Conservation (phyloP, 257 asterid genomes). For the Gentiana macrophylla region DNA sequence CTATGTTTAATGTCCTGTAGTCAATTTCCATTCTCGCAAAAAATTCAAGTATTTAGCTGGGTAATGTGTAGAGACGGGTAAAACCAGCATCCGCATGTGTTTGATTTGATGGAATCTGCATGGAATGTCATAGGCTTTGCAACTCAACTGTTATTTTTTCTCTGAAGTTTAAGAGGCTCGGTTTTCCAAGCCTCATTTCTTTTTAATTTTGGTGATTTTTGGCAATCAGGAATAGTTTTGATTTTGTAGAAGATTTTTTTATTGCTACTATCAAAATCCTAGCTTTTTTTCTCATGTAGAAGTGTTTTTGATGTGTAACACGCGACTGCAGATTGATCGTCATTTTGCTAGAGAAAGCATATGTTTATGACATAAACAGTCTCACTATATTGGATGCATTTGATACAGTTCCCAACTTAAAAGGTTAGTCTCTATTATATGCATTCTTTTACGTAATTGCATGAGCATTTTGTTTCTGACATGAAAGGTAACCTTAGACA, state of each 20-base stretch:
- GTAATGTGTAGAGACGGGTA: too few relatives aligned
- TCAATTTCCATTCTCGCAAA: too few relatives aligned
- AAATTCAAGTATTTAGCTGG: too few relatives aligned
- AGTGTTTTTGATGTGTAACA: not conserved
- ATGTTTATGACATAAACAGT: conserved; percentile 63
- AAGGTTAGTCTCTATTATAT: conserved; percentile 40
- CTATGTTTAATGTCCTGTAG: too few relatives aligned
- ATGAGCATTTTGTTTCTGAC: too few relatives aligned
- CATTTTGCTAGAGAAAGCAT: conserved; percentile 65
- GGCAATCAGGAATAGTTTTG: not conserved
- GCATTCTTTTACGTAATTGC: not conserved
- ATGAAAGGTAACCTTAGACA: too few relatives aligned
- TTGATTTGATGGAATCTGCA: too few relatives aligned
- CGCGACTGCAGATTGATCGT: conserved; percentile 70
- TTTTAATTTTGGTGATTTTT: not conserved
- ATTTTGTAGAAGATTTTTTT: not conserved
- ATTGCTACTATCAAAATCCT: not conserved
- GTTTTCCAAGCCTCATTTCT: too few relatives aligned
- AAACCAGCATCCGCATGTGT: too few relatives aligned
- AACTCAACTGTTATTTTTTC: too few relatives aligned
- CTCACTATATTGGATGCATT: conserved; percentile 59
- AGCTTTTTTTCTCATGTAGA: conserved; percentile 1
- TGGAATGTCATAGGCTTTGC: too few relatives aligned
- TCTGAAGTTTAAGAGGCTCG: too few relatives aligned
- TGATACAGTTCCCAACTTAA: conserved; percentile 71